phyloP scores from a whole-genome alignment of 768 basidiomycete genomes.

The Leccinum obscurum region DNA sequence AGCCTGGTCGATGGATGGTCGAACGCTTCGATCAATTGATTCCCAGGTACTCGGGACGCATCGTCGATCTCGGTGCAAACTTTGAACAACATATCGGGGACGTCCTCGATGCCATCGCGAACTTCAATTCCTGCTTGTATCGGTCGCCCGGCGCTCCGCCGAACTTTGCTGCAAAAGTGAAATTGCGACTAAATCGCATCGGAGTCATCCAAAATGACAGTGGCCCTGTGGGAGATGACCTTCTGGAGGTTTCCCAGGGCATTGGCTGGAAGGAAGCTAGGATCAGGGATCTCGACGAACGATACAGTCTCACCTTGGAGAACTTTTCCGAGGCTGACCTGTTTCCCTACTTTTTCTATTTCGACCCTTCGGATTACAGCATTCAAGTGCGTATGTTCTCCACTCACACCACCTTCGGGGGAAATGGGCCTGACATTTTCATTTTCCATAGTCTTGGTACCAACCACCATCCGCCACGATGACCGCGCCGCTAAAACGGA shows the following conservation, averaged over 20 bases:
- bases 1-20: slow-evolving; percentile 10
- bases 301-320: slow-evolving; percentile 20
- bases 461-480: slow-evolving; percentile 4
- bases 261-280: slow-evolving; percentile 10
- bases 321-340: slow-evolving; percentile 19
- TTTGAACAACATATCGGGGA: not conserved
- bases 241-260: slow-evolving; percentile 6
- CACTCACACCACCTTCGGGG: not conserved
- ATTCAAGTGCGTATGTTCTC: slow-evolving; percentile 11
- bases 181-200: slow-evolving; percentile 13
- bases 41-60: slow-evolving; percentile 1
- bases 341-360: slow-evolving; percentile 27
- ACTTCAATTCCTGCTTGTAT: slow-evolving; percentile 23
- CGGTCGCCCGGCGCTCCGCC: slow-evolving; percentile 12
- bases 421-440: not conserved
- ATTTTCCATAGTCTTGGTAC: slow-evolving; percentile 17
- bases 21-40: slow-evolving; percentile 20
- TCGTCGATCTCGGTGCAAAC: slow-evolving; percentile 7
- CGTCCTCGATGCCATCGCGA: slow-evolving; percentile 16
- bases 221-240: slow-evolving; percentile 12
- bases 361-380: slow-evolving; percentile 24
- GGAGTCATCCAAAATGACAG: not conserved
- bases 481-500: slow-evolving; percentile 12
- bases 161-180: slow-evolving; percentile 14
- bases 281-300: slow-evolving; percentile 11